A percentile compares a stretch with the other conserved stretches of the same genome.
Conservation (phyloP, 768 basidiomycete genomes). For the Calocybe cyanea region DNA sequence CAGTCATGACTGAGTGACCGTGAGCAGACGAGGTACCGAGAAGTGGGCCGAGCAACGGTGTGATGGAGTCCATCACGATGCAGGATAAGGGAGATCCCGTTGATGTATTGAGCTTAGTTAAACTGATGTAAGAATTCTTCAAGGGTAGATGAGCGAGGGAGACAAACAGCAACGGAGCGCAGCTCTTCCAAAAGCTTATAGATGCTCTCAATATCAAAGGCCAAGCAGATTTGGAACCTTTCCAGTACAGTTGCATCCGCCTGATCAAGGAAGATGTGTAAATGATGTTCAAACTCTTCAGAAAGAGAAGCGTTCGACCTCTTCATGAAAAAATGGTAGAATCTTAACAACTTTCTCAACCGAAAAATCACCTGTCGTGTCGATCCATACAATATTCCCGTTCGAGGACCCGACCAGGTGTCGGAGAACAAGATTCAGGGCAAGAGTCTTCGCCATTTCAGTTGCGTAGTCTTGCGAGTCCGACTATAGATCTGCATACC, state of each 20-base stretch:
- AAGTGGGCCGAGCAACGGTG: conserved; percentile 58
- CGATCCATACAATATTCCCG: conserved; percentile 62
- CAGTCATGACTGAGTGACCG: conserved; percentile 72
- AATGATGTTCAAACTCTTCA: conserved; percentile 7
- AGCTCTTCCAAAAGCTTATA: conserved; percentile 47
- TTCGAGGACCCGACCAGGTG: conserved; percentile 38
- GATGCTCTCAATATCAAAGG: conserved; percentile 55
- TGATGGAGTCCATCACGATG: conserved; percentile 64
- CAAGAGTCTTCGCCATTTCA: conserved; percentile 46
- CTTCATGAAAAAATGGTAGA: conserved; percentile 25
- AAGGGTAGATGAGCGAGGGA: conserved; percentile 1
- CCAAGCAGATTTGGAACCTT: conserved; percentile 53
- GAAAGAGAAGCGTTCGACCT: conserved; percentile 13
- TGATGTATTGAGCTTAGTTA: conserved; percentile 3
- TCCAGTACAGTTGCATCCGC: conserved; percentile 37
- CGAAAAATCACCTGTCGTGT: conserved; percentile 67
- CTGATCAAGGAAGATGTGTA: conserved; percentile 15
- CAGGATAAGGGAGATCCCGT: conserved; percentile 28
- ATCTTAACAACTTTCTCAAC: conserved; percentile 40
- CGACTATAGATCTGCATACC: conserved; percentile 33
- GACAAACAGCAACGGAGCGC: conserved; percentile 20
- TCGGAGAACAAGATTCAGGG: conserved; percentile 53
- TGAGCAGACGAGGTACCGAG: conserved; percentile 66
- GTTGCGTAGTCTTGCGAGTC: not conserved
- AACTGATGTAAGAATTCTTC: conserved; percentile 5